phyloP scores from a whole-genome alignment of 2,329 filamentous ascomycete genomes.

The Plenodomus tracheiphilus region DNA sequence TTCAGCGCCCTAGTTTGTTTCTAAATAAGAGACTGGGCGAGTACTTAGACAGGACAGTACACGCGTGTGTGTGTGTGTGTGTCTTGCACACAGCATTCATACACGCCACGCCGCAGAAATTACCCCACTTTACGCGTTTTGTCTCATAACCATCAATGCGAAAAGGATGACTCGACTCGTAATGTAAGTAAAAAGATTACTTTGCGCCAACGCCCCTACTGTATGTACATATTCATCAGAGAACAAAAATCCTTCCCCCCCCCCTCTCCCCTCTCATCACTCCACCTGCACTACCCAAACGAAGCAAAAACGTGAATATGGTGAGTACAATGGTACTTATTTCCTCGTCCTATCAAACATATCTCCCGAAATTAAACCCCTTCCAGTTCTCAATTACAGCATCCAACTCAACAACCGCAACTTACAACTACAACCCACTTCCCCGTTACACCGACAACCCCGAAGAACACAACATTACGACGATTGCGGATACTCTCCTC shows the following conservation, averaged over 20 bases:
- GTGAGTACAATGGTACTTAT: slow-evolving; percentile 29
- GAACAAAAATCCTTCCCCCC: no score
- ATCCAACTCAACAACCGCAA: slow-evolving; percentile 17
- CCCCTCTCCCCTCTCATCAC: no score
- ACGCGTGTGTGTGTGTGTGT: slow-evolving; percentile 9
- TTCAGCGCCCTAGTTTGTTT: slow-evolving; percentile 31
- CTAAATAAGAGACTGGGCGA: slow-evolving; percentile 19
- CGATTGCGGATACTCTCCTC: slow-evolving; percentile 30
- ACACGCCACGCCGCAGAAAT: slow-evolving; percentile 25
- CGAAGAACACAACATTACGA: no score
- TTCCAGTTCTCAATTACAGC: slow-evolving; percentile 22
- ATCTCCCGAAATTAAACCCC: slow-evolving; percentile 17
- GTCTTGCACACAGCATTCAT: slow-evolving; percentile 1
- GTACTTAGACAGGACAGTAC: no score
- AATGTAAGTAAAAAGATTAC: slow-evolving; percentile 21
- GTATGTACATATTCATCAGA: no score
- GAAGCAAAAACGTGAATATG: slow-evolving; percentile 33
- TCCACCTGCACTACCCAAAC: no score
- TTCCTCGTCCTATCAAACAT: slow-evolving; percentile 19
- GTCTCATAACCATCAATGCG: slow-evolving; percentile 33
- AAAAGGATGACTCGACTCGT: slow-evolving; percentile 9
- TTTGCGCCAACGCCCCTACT: no score
- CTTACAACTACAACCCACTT: slow-evolving; percentile 33
- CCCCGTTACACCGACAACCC: slow-evolving; percentile 33
- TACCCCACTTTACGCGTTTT: slow-evolving; percentile 15